phyloP scores from a whole-genome alignment of 2,329 filamentous ascomycete genomes.

The Paracamarosporium sp. region DNA sequence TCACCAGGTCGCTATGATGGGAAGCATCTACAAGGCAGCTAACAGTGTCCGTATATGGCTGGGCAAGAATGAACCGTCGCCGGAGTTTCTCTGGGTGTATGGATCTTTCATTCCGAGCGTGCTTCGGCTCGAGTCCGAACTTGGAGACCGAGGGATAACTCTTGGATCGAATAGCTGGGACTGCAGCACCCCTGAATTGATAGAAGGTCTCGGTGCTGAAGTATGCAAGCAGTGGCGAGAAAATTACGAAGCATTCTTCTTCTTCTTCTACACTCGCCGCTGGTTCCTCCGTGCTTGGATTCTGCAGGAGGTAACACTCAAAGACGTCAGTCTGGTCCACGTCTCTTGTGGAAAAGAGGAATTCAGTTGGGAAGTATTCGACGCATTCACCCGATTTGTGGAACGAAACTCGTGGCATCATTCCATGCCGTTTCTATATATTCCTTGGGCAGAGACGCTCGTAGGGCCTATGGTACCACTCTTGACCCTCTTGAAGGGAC shows the following conservation, averaged over 20 bases:
- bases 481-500: neutral
- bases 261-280: neutral
- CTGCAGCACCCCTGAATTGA: neutral
- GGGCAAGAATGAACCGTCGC: neutral
- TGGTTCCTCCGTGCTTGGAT: conserved; percentile 1
- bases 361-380: neutral
- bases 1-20: neutral
- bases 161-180: neutral
- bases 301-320: neutral
- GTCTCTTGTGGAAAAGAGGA: neutral
- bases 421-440: neutral
- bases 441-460: neutral
- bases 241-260: neutral
- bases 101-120: neutral
- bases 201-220: neutral
- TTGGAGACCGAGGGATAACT: neutral
- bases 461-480: neutral
- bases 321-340: neutral
- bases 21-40: neutral
- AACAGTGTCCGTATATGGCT: neutral
- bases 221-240: conserved; percentile 1
- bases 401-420: conserved; percentile 1
- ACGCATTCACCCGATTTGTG: conserved; percentile 1
- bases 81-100: neutral
- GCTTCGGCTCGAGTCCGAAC: neutral